Conservation (phyloP, 139 green algal species). For the Tetradesmus obliquus region DNA sequence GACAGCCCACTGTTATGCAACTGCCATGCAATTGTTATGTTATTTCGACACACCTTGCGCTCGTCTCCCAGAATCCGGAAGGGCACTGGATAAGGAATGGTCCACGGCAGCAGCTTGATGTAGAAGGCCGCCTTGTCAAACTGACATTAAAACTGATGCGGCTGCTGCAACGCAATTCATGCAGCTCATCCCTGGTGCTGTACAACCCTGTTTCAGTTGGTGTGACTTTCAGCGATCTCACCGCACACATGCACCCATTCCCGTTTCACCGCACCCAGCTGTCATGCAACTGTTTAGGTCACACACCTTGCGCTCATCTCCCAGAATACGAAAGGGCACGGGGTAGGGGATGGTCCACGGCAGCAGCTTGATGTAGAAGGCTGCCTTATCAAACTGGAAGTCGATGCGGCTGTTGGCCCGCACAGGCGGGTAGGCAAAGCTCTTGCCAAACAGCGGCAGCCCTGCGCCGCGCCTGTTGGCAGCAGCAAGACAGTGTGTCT, state of each 20-base stretch:
- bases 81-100: slow-evolving; percentile 96
- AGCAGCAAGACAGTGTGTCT: neutral
- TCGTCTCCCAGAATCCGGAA: slow-evolving; percentile 96
- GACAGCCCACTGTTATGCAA: too few species aligned
- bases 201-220: too few species aligned
- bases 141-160: slow-evolving; percentile 86
- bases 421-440: slow-evolving; percentile 63
- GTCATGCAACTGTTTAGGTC: too few species aligned
- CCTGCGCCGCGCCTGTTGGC: slow-evolving; percentile 64
- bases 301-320: slow-evolving; percentile 92
- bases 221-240: slow-evolving; percentile 39
- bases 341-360: slow-evolving; percentile 95
- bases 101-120: slow-evolving; percentile 88
- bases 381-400: slow-evolving; percentile 87
- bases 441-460: slow-evolving; percentile 85
- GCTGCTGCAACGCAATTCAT: slow-evolving; percentile 47
- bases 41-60: slow-evolving; percentile 74
- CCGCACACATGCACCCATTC: slow-evolving; percentile 76
- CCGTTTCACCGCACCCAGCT: too few species aligned
- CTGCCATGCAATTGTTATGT: too few species aligned
- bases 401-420: slow-evolving; percentile 79
- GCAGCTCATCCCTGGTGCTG: too few species aligned
- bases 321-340: slow-evolving; percentile 95
- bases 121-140: slow-evolving; percentile 88
- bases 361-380: slow-evolving; percentile 89